These are phyloP conservation scores for California macrophylla DNA, from an alignment of 441 rosid species.

Conservation along the genomic window DNA sequence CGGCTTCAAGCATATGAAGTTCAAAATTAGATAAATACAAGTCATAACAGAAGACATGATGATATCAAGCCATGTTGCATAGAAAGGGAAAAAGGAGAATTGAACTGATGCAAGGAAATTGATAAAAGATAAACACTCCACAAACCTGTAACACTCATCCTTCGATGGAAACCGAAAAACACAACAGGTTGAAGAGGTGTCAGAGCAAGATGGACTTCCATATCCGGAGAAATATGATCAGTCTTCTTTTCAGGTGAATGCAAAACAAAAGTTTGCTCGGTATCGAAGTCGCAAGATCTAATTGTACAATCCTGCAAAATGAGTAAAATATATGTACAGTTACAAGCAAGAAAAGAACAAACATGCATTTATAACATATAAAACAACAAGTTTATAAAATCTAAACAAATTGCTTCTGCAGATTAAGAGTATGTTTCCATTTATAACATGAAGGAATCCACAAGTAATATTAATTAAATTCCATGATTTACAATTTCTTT, in stretches of 20 bases:
- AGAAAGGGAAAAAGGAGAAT: background rate
- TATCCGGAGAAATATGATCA: conserved; percentile 62
- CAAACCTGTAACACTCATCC: conserved; percentile 97
- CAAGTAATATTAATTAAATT: background rate
- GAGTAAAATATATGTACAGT: background rate
- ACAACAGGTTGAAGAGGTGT: conserved; percentile 96
- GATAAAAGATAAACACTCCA: background rate
- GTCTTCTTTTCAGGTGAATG: conserved; percentile 92
- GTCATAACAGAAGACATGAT: conserved; percentile 6
- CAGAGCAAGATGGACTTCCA: conserved; percentile 94
- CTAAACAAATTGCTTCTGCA: background rate
- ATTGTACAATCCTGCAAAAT: conserved; percentile 79
- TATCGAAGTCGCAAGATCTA: conserved; percentile 90
- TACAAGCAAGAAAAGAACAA: background rate
- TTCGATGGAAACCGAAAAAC: conserved; percentile 80
- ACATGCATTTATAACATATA: background rate
- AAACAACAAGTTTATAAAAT: background rate
- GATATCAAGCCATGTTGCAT: background rate
- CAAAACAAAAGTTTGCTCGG: conserved; percentile 86
- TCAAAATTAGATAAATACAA: conserved; percentile 13
- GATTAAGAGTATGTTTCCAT: background rate
- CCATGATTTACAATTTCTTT: background rate
- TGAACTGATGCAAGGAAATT: background rate
- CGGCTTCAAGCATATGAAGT: conserved; percentile 48
- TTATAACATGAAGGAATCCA: background rate